phyloP scores from a whole-genome alignment of 2,329 filamentous ascomycete species.

The Podosphaera leucotricha region DNA sequence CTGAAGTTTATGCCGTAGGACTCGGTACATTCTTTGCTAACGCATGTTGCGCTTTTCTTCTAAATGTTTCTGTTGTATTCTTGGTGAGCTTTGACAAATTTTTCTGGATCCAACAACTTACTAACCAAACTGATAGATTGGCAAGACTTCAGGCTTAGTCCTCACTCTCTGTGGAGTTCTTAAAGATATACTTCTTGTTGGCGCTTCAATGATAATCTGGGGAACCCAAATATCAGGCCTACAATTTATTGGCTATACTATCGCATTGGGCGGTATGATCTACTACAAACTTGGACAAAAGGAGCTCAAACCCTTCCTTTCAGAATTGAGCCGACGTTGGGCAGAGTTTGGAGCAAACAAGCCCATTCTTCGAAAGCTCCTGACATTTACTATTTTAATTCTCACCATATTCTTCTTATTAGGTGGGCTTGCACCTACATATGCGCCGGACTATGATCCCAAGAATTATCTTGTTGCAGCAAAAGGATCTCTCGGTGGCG shows the following conservation, averaged over 20 bases:
- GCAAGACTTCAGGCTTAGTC: constrained; percentile 67
- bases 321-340: constrained; percentile 54
- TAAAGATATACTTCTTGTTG: constrained; percentile 67
- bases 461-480: constrained; percentile 13
- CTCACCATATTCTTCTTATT: constrained; percentile 47
- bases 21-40: constrained; percentile 50
- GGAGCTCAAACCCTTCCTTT: constrained; percentile 57
- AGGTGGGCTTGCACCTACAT: constrained; percentile 38
- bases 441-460: constrained; percentile 30
- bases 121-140: constrained; percentile 32
- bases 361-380: constrained; percentile 55
- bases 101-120: background rate
- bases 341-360: constrained; percentile 61
- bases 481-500: constrained; percentile 11
- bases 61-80: constrained; percentile 73
- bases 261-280: constrained; percentile 54
- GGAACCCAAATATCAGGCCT: constrained; percentile 48
- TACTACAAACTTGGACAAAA: constrained; percentile 76
- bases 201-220: constrained; percentile 63
- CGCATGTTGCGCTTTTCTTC: constrained; percentile 53
- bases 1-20: constrained; percentile 50
- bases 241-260: constrained; percentile 66
- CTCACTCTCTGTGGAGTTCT: constrained; percentile 72
- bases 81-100: constrained; percentile 31
- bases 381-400: constrained; percentile 40